These are phyloP conservation scores for Orbilia oligospora DNA, from an alignment of 2,329 filamentous ascomycete genomes.

Conservation along the genomic window DNA sequence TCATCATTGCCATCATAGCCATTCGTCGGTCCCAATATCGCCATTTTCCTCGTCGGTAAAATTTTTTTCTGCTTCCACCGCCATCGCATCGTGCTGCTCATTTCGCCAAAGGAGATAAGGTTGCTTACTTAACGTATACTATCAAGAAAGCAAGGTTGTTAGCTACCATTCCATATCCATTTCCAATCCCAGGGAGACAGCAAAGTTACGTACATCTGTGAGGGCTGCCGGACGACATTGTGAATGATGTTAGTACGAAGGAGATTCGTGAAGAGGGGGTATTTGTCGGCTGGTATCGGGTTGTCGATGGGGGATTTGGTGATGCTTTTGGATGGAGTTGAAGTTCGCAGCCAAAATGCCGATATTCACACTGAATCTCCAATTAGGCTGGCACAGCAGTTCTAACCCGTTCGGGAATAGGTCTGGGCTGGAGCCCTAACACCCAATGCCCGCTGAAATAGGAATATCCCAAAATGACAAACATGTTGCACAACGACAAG, in stretches of 20 bases:
- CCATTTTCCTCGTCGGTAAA: slow-evolving; percentile 22
- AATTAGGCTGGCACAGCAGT: slow-evolving; percentile 23
- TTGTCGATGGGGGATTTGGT: slow-evolving; percentile 56
- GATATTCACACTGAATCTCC: slow-evolving; percentile 60
- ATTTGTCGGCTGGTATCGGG: slow-evolving; percentile 51
- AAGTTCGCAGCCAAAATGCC: slow-evolving; percentile 55
- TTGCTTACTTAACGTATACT: slow-evolving; percentile 93
- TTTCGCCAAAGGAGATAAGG: slow-evolving; percentile 49
- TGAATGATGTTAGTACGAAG: slow-evolving; percentile 70
- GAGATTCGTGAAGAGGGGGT: slow-evolving; percentile 48
- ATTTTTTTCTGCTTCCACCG: slow-evolving; percentile 25
- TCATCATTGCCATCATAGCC: slow-evolving; percentile 61
- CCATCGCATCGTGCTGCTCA: slow-evolving; percentile 37
- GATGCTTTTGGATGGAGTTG: slow-evolving; percentile 58
- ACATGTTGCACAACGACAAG: slow-evolving; percentile 27
- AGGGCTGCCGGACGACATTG: slow-evolving; percentile 89
- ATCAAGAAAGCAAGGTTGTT: slow-evolving; percentile 64
- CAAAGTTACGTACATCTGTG: slow-evolving; percentile 83
- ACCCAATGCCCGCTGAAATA: not conserved
- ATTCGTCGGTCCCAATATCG: slow-evolving; percentile 1
- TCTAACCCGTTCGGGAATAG: slow-evolving; percentile 45
- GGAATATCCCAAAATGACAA: slow-evolving; percentile 37
- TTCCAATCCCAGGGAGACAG: slow-evolving; percentile 39
- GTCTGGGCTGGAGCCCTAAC: slow-evolving; percentile 60
- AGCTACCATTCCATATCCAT: slow-evolving; percentile 44